Base-by-base conservation (phyloP, 345 rosid genomes). In the Clarkia xantiana region DNA sequence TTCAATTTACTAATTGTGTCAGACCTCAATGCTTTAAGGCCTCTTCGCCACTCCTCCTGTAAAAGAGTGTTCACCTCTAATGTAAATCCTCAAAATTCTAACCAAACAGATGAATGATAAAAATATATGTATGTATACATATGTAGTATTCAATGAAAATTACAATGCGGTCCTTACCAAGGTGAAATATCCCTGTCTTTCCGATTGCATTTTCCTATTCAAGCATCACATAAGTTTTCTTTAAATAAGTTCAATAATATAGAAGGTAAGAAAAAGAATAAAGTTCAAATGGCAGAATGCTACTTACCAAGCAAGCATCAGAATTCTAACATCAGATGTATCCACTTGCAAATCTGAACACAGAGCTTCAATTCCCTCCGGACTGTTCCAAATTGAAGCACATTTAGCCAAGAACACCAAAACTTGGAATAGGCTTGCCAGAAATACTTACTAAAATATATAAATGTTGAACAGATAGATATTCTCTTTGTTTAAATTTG, bases 241-340 rank as follows among this genome's bases (percentile, higher is more conserved):
- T 49, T 9, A 40, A 11, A 56, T 34, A 49, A 55, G 18, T 51
- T 10, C 9, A 14, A 14, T 7, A 19, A 51, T 7, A 43, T 25
- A 44, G 25, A 55, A 38, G 16, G 43, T 60, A 53, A 44, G 6
- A 36, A 18, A 38, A 25, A 13, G 14, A 40, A 11, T 41, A 44
- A 23, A 4, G 6, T 29, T 7, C 19, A n/a, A 60, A 34, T 44
- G 46, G 42, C 15, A 43, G 29, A 45, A 36, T 39, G 40, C 22
- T 51, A 65, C 78, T 69, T 71, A 91, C 94, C 98, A 91, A 60
- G 98, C 98, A 60, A 91, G 85, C 94, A 91, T 84, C 78, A 91
- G 76, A 73, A 91, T 78, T 64, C 96, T 76, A 57, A 86, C 83
- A 71, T 91, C 96, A 40, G 96, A 84, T 63, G 83, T 89, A 63